phyloP scores from a whole-genome alignment of 1,284 basidiomycete species.

The Puccinia hordei region DNA sequence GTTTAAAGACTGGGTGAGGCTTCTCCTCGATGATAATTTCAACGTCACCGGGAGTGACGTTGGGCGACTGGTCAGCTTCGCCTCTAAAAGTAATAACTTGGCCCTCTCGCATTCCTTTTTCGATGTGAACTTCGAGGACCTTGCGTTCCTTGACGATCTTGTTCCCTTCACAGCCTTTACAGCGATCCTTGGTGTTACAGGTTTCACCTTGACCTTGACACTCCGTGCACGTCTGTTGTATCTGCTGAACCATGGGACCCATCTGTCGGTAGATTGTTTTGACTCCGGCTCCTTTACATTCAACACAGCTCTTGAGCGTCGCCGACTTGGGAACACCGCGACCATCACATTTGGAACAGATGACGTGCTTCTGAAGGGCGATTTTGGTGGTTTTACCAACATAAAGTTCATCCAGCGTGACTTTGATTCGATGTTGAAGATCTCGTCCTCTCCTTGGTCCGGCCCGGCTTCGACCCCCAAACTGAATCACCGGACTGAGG shows the following conservation, averaged over 20 bases:
- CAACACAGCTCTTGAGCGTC: slow-evolving; percentile 76
- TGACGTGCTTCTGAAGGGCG: slow-evolving; percentile 89
- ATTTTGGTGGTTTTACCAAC: slow-evolving; percentile 98
- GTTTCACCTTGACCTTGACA: slow-evolving; percentile 89
- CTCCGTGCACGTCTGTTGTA: slow-evolving; percentile 91
- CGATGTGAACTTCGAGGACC: slow-evolving; percentile 97
- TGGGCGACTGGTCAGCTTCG: slow-evolving; percentile 94
- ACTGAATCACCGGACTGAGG: slow-evolving; percentile 60
- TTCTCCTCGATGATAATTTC: slow-evolving; percentile 97
- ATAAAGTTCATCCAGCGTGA: slow-evolving; percentile 96
- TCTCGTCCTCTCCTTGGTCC: slow-evolving; percentile 98
- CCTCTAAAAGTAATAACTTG: slow-evolving; percentile 93
- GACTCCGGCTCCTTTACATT: slow-evolving; percentile 87
- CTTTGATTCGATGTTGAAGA: slow-evolving; percentile 93
- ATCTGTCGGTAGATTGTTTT: slow-evolving; percentile 90
- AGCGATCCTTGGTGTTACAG: slow-evolving; percentile 91
- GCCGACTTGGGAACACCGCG: slow-evolving; percentile 92
- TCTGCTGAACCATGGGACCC: slow-evolving; percentile 99
- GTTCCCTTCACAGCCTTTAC: slow-evolving; percentile 91
- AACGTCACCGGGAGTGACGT: slow-evolving; percentile 88
- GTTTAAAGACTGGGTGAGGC: slow-evolving; percentile 84
- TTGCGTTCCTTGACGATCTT: slow-evolving; percentile 95
- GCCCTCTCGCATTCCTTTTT: slow-evolving; percentile 98
- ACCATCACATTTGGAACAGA: slow-evolving; percentile 90
- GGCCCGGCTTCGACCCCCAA: slow-evolving; percentile 66